A percentile compares a stretch with the other conserved stretches of the same genome.
These are phyloP conservation scores for Paxillus ammoniavirescens DNA, from an alignment of 768 basidiomycete genomes.

Conservation along the genomic window DNA sequence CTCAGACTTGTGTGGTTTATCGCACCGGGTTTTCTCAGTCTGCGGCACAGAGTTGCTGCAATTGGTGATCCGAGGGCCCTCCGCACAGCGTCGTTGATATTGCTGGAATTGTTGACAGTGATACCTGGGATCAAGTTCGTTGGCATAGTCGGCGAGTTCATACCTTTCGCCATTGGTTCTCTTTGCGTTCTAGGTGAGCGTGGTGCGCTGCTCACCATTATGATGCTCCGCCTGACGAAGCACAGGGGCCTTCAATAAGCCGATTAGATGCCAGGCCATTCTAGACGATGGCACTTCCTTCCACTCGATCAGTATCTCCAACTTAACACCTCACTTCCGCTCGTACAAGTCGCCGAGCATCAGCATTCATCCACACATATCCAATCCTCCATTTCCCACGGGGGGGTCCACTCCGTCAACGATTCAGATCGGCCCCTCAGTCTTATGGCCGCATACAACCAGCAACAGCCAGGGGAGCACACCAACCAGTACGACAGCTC, in stretches of 20 bases:
- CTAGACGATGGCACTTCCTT: not conserved
- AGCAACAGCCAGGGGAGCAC: not conserved
- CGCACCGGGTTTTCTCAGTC: constrained; percentile 19
- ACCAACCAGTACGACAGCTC: not conserved
- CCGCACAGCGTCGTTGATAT: constrained; percentile 38
- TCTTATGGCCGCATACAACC: not conserved
- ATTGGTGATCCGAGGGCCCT: constrained; percentile 32
- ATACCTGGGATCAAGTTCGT: constrained; percentile 35
- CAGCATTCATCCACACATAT: not conserved
- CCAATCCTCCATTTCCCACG: not conserved
- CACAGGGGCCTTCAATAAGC: constrained; percentile 8
- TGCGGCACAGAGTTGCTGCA: constrained; percentile 14
- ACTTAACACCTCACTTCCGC: not conserved
- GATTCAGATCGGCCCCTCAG: not conserved
- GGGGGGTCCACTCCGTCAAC: not conserved
- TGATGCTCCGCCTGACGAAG: not conserved
- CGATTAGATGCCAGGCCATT: not conserved
- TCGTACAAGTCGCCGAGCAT: not conserved
- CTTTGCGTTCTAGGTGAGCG: constrained; percentile 41
- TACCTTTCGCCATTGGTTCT: constrained; percentile 42
- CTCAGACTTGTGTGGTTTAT: constrained; percentile 32
- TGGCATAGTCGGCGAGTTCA: constrained; percentile 37
- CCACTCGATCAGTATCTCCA: not conserved
- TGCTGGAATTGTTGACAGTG: constrained; percentile 42
- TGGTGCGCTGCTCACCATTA: not conserved